Evolutionary conservation across 2,329 filamentous ascomycete species (phyloP), one percentile per base, ranked within the genome.

Genomic region (Rhynchosporium agropyri): DNA sequence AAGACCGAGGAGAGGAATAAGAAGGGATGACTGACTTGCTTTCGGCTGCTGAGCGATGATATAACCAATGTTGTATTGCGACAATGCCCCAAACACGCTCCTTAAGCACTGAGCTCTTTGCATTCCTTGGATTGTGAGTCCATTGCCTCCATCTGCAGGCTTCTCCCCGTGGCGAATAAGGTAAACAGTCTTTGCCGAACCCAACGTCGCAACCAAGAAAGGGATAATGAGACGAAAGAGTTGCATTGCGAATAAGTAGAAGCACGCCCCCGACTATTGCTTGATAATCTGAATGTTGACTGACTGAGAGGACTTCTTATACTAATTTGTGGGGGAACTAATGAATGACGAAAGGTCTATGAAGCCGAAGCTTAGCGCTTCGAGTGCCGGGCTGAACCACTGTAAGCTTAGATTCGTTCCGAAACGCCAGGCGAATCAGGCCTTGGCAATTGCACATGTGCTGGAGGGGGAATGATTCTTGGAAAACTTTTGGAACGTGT

Each of bases 131-230:
- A 77, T 67, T 61, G 74, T 84, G 51, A 88, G 76, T 2, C 84
- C 84, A 62, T 79, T 74, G 40, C 76, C 76, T 15, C 78, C 78
- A 43, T 78, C 73, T 1, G 70, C 62, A 2, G 85, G 84, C 73
- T 88, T 88, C 73, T 88, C 85, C 63, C 85, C 85, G 67, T 88
- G 85, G 20, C 85, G 82, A 71, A 88, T 88, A 8, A 88, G 75
- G 70, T 86, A 88, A 38, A 88, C 81, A 0, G 80, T 86, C 31
- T 66, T 60, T 36, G 67, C 53, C 6, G 66, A 63, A 13, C 51
- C 58, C 3, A 59, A 7, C n/a, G 60, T 42, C n/a, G 57, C 46
- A 5, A 49, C 49, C 6, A 68, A 42, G 13, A 56, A n/a, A 1
- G 60, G 26, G 13, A 58, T 4, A 42, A 59, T 4, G n/a, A 64